Evolutionary conservation across 345 rosid species (phyloP).

Genomic region (Salix dunnii): DNA sequence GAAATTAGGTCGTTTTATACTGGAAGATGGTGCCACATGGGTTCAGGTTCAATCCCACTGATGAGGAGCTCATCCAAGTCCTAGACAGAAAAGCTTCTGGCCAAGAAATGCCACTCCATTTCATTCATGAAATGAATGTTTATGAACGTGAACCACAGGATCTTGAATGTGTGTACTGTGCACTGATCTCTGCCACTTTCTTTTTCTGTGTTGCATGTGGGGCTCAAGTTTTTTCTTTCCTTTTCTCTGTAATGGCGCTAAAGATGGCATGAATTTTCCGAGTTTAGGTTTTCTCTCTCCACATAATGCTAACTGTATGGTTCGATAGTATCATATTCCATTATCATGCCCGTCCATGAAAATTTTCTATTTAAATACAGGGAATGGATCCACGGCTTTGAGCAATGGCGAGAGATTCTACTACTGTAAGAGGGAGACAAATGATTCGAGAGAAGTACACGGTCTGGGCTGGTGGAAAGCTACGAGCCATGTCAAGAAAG

Average conservation of each 20-base stretch:
- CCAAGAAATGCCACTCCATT: conserved; percentile 16
- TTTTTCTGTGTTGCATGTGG: neutral
- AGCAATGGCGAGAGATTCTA: conserved; percentile 20
- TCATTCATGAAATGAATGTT: conserved; percentile 11
- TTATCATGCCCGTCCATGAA: too few relatives aligned
- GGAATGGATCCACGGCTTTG: neutral
- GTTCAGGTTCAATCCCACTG: conserved; percentile 31
- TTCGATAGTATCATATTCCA: too few relatives aligned
- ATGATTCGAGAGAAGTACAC: conserved; percentile 34
- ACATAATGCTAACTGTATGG: too few relatives aligned
- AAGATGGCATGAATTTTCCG: too few relatives aligned
- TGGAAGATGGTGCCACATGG: conserved; percentile 21
- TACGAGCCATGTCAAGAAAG: conserved; percentile 40
- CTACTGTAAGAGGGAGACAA: conserved; percentile 17
- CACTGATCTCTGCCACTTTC: neutral
- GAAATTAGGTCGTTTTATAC: neutral
- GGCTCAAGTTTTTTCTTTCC: neutral
- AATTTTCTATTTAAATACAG: neutral
- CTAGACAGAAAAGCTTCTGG: conserved; percentile 14
- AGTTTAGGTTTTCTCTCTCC: too few relatives aligned
- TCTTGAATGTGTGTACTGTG: conserved; percentile 9
- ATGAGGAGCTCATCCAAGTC: conserved; percentile 23
- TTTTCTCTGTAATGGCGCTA: neutral
- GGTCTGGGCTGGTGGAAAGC: conserved; percentile 54
- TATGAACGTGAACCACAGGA: conserved; percentile 21